These are phyloP conservation scores for Blastobotrys peoriensis DNA, from an alignment of 805 yeast species.

Conservation along the genomic window DNA sequence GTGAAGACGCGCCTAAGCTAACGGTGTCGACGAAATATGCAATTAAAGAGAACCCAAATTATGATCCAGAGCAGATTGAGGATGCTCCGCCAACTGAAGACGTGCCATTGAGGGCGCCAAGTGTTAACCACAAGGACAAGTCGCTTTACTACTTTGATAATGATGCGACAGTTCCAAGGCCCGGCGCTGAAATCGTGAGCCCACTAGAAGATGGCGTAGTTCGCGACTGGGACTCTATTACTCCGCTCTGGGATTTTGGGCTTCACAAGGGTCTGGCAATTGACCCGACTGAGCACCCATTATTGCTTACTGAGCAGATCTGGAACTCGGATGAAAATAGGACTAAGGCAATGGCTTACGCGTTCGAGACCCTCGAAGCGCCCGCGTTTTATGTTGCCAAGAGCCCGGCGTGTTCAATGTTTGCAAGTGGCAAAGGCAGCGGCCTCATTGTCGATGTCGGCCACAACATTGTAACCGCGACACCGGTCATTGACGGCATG, in stretches of 20 bases:
- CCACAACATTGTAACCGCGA: conserved; percentile 59
- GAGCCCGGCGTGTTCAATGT: conserved; percentile 80
- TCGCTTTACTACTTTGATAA: conserved; percentile 17
- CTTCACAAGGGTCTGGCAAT: conserved; percentile 46
- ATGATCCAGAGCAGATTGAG: conserved; percentile 9
- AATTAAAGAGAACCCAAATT: conserved; percentile 3
- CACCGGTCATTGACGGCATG: conserved; percentile 24
- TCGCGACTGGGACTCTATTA: conserved; percentile 79
- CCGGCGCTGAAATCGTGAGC: conserved; percentile 16
- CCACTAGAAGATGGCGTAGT: conserved; percentile 25
- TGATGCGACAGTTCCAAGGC: conserved; percentile 14
- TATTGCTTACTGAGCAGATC: conserved; percentile 78
- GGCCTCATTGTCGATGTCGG: conserved; percentile 74
- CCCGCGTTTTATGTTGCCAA: conserved; percentile 81
- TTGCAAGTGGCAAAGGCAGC: conserved; percentile 68
- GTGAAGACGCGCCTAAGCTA: conserved; percentile 77
- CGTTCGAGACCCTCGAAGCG: conserved; percentile 61
- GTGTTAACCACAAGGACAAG: conserved; percentile 5
- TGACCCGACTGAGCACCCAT: conserved; percentile 61
- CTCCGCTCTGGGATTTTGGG: conserved; percentile 63
- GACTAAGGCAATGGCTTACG: conserved; percentile 60
- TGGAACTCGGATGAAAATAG: conserved; percentile 72
- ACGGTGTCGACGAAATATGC: conserved; percentile 54
- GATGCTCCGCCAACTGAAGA: conserved; percentile 7
- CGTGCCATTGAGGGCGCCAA: conserved; percentile 3